Evolutionary conservation across 371 early-diverging fungal species (phyloP).

Genomic region (Mucor mucedo): DNA sequence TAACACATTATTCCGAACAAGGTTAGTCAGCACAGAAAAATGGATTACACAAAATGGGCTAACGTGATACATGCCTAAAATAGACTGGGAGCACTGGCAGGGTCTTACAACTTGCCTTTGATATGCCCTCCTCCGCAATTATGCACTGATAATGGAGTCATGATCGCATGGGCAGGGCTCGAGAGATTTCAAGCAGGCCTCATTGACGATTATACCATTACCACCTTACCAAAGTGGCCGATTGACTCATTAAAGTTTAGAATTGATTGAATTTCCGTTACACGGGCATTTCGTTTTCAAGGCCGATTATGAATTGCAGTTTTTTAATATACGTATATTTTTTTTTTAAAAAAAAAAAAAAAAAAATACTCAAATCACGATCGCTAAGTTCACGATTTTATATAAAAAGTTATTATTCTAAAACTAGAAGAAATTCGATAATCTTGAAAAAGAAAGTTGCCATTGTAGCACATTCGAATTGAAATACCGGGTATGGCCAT

Average conservation of each 20-base stretch:
- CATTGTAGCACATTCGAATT: no score
- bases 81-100: slow-evolving; percentile 51
- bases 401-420: no score
- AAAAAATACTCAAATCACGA: no score
- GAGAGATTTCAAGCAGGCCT: slow-evolving; percentile 68
- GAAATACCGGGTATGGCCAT: no score
- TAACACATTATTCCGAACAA: slow-evolving; percentile 59
- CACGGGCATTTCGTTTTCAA: not conserved
- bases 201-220: slow-evolving; percentile 66
- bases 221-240: slow-evolving; percentile 72
- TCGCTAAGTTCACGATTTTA: no score
- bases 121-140: slow-evolving; percentile 78
- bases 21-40: slow-evolving; percentile 27
- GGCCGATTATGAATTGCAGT: not conserved
- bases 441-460: no score
- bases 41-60: not conserved
- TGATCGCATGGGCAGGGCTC: slow-evolving; percentile 89
- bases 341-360: no score
- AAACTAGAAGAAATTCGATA: no score
- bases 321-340: no score
- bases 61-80: not conserved
- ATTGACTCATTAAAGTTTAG: slow-evolving; percentile 49
- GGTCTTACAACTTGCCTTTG: slow-evolving; percentile 53
- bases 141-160: slow-evolving; percentile 90
- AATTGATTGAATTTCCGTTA: not conserved